Evolutionary conservation across 2,329 filamentous ascomycete genomes (phyloP), one percentile per base, ranked within the genome.

Genomic region (Curvularia spicifera): DNA sequence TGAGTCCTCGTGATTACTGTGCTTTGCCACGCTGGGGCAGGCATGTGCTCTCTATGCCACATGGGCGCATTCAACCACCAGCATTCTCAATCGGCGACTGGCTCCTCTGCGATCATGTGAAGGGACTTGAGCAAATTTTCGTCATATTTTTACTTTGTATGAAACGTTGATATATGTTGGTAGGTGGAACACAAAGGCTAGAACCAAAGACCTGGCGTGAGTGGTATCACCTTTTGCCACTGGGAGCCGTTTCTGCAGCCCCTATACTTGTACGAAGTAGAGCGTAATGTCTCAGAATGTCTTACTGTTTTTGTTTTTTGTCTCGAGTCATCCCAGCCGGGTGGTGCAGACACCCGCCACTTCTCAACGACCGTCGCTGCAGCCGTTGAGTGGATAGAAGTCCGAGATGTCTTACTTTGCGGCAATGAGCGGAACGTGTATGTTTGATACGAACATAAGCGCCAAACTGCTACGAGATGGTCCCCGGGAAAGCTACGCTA

Each of bases 321-420:
- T 20, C 37, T 39, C 20, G 39, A 42, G 37, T 28, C 31, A 47
- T n/a, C 7, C 10, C 37, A 28, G 44, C 39, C 45, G 26, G 20
- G 28, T 35, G 39, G 9, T 31, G 15, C 26, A 29, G 51, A 33
- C 20, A 22, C 37, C 24, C 20, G 22, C 35, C 28, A 18, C 33
- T 51, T 28, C 18, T 18, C 51, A 52, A 58, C 48, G 44, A 56
- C 62, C 60, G 24, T 26, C 33, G 47, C 57, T 61, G 60, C 55
- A 39, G 51, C 62, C 62, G 45, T 58, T 47, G 37, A 39, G 37
- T 42, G 33, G 26, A 18, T 42, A 22, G 5, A 52, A 56, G 57
- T 51, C 58, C 53, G 39, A 31, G 35, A 35, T 65, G 66, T 68
- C 61, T 67, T 51, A 61, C 45, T 55, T 39, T 60, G 50, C 31